phyloP scores from a whole-genome alignment of 768 basidiomycete species.

The Clathrus columnatus region DNA sequence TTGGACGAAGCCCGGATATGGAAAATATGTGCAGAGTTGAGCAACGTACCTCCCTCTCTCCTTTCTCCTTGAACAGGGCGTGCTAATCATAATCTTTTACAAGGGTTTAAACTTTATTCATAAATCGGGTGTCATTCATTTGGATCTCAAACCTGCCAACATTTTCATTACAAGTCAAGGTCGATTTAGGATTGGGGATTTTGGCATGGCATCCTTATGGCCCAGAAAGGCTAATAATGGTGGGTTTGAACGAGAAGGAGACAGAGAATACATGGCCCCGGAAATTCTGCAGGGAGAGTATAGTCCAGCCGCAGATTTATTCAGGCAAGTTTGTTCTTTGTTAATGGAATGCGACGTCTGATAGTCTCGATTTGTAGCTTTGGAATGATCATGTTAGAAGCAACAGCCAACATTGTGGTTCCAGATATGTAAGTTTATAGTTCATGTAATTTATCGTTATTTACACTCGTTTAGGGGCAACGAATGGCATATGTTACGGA shows the following conservation, averaged over 20 bases:
- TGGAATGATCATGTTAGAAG: conserved; percentile 93
- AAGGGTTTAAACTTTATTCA: conserved; percentile 89
- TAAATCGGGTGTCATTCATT: conserved; percentile 78
- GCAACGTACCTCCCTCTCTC: conserved; percentile 50
- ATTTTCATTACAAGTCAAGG: conserved; percentile 85
- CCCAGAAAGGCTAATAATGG: conserved; percentile 43
- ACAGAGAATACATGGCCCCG: conserved; percentile 93
- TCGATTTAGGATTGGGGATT: conserved; percentile 93
- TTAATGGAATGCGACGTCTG: not conserved
- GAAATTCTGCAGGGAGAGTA: conserved; percentile 91
- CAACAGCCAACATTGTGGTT: conserved; percentile 90
- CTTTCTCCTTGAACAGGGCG: conserved; percentile 2
- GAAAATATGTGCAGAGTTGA: conserved; percentile 90
- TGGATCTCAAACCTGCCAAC: conserved; percentile 97
- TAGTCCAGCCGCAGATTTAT: conserved; percentile 91
- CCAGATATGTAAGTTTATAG: conserved; percentile 78
- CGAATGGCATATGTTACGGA: conserved; percentile 87
- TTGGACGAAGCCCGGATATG: conserved; percentile 91
- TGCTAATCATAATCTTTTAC: conserved; percentile 2
- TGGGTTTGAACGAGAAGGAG: conserved; percentile 89
- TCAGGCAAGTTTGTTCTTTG: conserved; percentile 58
- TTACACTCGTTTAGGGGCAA: conserved; percentile 54
- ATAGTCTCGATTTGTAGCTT: conserved; percentile 48
- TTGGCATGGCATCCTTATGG: conserved; percentile 97
- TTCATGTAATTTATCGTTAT: not conserved